Evolutionary conservation across 2,329 filamentous ascomycete genomes (phyloP).

Genomic region (Pseudonectria foliicola): DNA sequence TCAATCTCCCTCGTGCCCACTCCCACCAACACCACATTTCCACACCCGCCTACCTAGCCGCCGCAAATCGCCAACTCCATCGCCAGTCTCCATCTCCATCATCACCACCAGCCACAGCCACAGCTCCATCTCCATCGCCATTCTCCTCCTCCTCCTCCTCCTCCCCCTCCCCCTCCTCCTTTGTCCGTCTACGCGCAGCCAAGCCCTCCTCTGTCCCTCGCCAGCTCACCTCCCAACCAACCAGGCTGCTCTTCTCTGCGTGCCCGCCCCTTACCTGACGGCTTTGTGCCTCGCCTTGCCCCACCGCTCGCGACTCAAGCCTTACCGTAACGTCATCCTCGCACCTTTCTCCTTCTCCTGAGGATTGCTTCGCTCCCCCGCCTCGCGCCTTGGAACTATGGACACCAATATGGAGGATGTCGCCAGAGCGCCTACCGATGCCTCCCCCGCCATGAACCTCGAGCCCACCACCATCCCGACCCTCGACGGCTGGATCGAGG

Average conservation of each 20-base stretch:
- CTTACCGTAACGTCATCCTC: constrained; percentile 26
- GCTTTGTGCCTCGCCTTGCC: constrained; percentile 22
- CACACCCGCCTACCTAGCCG: too few relatives aligned
- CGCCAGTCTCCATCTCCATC: background rate
- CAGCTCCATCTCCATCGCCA: too few relatives aligned
- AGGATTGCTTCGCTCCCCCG: constrained; percentile 10
- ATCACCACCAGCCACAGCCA: background rate
- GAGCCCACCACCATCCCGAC: constrained; percentile 89
- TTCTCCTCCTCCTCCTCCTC: too few relatives aligned
- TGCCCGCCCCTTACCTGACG: constrained; percentile 16
- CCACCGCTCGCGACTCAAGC: constrained; percentile 24
- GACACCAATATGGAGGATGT: constrained; percentile 99
- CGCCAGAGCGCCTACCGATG: constrained; percentile 72
- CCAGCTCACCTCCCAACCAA: constrained; percentile 1
- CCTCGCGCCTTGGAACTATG: constrained; percentile 44
- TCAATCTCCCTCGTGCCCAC: too few relatives aligned
- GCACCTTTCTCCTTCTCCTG: constrained; percentile 12
- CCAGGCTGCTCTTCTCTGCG: constrained; percentile 6
- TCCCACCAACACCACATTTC: too few relatives aligned
- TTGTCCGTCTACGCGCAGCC: too few relatives aligned
- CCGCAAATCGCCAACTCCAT: too few relatives aligned
- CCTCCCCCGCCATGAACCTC: constrained; percentile 57
- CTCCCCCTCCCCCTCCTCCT: too few relatives aligned
- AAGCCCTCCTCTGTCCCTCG: too few relatives aligned
- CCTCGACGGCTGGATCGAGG: constrained; percentile 97